Evolutionary conservation across 805 yeast species (phyloP).

Genomic region (Yarrowia osloensis): DNA sequence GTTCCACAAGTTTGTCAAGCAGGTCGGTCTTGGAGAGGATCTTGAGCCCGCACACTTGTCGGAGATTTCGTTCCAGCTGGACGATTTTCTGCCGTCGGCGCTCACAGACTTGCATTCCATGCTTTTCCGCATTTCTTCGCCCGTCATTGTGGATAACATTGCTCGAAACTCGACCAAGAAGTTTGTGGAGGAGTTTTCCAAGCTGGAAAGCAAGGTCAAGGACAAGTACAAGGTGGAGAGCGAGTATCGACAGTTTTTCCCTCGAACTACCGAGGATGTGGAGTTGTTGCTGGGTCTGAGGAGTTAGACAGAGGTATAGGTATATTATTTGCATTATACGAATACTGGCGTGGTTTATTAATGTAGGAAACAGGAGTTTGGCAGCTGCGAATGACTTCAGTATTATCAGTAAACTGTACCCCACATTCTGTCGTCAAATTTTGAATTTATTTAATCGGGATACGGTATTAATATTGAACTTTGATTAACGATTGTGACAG

Average conservation of each 20-base stretch:
- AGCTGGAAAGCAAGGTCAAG: conserved; percentile 38
- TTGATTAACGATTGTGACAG: too few species aligned
- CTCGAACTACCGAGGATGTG: conserved; percentile 40
- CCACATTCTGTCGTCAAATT: too few species aligned
- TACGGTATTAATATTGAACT: too few species aligned
- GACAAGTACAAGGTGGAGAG: conserved; percentile 37
- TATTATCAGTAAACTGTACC: too few species aligned
- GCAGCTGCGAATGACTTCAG: too few species aligned
- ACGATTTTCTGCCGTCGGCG: conserved; percentile 44
- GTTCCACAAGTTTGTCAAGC: conserved; percentile 29
- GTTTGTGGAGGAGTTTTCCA: conserved; percentile 41
- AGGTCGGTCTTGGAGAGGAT: conserved; percentile 16
- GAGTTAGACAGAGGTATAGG: neutral
- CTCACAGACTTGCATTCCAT: conserved; percentile 39
- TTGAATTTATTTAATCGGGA: too few species aligned
- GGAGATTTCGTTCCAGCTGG: conserved; percentile 38
- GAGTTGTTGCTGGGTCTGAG: conserved; percentile 36
- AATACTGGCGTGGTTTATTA: too few species aligned
- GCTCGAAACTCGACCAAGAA: conserved; percentile 39
- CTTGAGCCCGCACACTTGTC: conserved; percentile 32
- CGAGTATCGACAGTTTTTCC: conserved; percentile 36
- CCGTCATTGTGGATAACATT: conserved; percentile 41
- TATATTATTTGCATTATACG: neutral
- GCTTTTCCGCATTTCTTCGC: conserved; percentile 42
- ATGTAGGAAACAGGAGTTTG: too few species aligned